Conservation (phyloP, 129 eudicot genomes). For the Rutidosis leptorrhynchoides region DNA sequence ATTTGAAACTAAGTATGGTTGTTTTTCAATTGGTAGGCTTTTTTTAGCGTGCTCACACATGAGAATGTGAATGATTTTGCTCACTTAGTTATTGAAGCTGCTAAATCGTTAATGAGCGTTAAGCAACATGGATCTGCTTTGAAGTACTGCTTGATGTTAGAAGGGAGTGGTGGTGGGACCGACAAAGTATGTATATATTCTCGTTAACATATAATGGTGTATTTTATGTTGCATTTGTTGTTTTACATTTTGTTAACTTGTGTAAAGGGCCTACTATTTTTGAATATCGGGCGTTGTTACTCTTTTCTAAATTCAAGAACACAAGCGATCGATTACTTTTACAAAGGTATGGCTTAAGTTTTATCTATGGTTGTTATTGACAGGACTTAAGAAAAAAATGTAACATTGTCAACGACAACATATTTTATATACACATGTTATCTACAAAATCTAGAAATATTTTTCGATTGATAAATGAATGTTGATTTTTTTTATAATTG, state of each 20-base stretch:
- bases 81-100: constrained; percentile 55
- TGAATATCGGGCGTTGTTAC: constrained; percentile 67
- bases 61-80: constrained; percentile 41
- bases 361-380: constrained; percentile 3
- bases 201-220: background rate
- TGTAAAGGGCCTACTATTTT: constrained; percentile 51
- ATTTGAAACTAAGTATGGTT: constrained; percentile 3
- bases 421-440: too few relatives aligned
- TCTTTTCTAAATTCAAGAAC: constrained; percentile 33
- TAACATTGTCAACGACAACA: too few relatives aligned
- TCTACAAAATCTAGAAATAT: too few relatives aligned
- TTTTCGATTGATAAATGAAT: background rate
- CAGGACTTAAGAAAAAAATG: too few relatives aligned
- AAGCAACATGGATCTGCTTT: constrained; percentile 62
- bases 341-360: constrained; percentile 50
- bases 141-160: constrained; percentile 71
- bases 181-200: constrained; percentile 41
- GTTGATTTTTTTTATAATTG: constrained; percentile 8
- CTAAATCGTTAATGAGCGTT: constrained; percentile 49
- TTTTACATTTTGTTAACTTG: constrained; percentile 3
- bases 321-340: constrained; percentile 57
- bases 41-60: constrained; percentile 48
- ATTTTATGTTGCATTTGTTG: background rate
- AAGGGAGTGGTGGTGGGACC: constrained; percentile 35
- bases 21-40: constrained; percentile 38